Conservation (phyloP, 345 rosid genomes). For the Euphorbia lathyris region DNA sequence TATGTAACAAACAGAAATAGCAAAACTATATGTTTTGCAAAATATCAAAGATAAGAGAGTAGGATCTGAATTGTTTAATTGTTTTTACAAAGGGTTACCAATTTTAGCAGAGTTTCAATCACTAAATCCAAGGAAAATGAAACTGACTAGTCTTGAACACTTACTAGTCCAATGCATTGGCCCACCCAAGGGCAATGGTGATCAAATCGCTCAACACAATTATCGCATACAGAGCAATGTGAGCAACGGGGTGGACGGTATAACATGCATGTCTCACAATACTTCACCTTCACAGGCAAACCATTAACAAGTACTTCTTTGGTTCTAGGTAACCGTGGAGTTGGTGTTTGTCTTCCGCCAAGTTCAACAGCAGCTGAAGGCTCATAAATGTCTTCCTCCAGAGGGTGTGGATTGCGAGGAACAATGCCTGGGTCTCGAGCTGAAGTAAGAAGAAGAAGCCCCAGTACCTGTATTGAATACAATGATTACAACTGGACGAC, state of each 20-base stretch:
- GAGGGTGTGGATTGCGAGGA: slow-evolving; percentile 50
- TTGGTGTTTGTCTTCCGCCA: slow-evolving; percentile 38
- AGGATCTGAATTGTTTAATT: not conserved
- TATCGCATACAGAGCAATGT: slow-evolving; percentile 57
- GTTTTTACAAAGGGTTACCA: too few relatives aligned
- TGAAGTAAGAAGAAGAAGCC: slow-evolving; percentile 46
- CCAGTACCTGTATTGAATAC: slow-evolving; percentile 38
- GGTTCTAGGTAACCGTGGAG: slow-evolving; percentile 32
- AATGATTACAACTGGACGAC: slow-evolving; percentile 11
- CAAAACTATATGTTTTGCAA: not conserved
- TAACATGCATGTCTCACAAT: slow-evolving; percentile 51
- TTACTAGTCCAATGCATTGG: slow-evolving; percentile 60
- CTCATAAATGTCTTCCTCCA: slow-evolving; percentile 42
- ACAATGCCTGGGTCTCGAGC: slow-evolving; percentile 50
- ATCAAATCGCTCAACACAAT: slow-evolving; percentile 54
- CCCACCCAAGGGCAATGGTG: slow-evolving; percentile 67
- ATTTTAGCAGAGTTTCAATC: too few relatives aligned
- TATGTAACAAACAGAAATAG: not conserved
- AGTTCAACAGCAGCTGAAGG: slow-evolving; percentile 31
- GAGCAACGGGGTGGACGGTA: slow-evolving; percentile 61
- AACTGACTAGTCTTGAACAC: slow-evolving; percentile 4
- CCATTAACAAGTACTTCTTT: slow-evolving; percentile 40
- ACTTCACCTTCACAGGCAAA: slow-evolving; percentile 37
- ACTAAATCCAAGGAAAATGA: too few relatives aligned
- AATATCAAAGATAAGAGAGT: too few relatives aligned